phyloP scores from a whole-genome alignment of 2,329 filamentous ascomycete species.

The Ophiostoma sp. region DNA sequence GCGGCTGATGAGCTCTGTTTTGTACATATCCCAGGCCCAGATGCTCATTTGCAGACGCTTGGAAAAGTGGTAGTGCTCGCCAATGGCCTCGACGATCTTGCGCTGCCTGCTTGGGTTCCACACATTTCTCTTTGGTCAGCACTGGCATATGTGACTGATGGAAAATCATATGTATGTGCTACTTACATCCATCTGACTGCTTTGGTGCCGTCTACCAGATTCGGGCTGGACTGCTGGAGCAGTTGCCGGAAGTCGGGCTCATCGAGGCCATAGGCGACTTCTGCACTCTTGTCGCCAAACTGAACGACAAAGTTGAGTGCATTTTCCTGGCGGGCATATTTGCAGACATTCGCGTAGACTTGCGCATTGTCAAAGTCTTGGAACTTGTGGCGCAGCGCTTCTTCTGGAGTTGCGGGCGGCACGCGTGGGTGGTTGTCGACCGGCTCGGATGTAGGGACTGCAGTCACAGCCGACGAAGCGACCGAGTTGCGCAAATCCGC shows the following conservation, averaged over 20 bases:
- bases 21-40: conserved; percentile 45
- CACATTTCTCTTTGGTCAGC: conserved; percentile 45
- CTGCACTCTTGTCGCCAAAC: conserved; percentile 53
- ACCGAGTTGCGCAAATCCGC: background rate
- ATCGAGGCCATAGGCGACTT: conserved; percentile 51
- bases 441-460: background rate
- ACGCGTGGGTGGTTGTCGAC: background rate
- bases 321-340: conserved; percentile 36
- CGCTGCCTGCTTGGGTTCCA: conserved; percentile 61
- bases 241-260: conserved; percentile 40
- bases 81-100: conserved; percentile 50
- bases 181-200: conserved; percentile 60
- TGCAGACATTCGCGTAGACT: conserved; percentile 43
- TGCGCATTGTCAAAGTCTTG: conserved; percentile 48
- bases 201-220: conserved; percentile 31
- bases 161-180: background rate
- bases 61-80: conserved; percentile 62
- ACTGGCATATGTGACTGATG: background rate
- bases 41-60: conserved; percentile 55
- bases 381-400: conserved; percentile 34
- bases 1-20: conserved; percentile 9
- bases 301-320: conserved; percentile 61
- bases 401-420: background rate
- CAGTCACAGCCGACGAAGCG: background rate
- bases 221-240: conserved; percentile 29